Base-by-base conservation (phyloP, 164 flowering plant species). In the Sextonia rubra region DNA sequence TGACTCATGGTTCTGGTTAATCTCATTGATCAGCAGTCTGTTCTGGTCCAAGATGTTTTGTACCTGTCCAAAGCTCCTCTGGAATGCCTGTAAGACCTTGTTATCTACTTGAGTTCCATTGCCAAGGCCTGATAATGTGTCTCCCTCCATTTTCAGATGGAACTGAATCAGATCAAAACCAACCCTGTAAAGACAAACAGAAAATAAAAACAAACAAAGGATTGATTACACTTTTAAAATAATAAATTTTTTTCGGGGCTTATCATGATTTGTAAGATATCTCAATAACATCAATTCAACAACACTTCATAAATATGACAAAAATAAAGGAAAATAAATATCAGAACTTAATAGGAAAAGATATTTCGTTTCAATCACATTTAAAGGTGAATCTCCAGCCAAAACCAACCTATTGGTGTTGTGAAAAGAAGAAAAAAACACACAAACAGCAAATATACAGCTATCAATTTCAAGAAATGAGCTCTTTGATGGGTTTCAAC, bases 1-100 rank as follows among this genome's bases (percentile, higher is more conserved):
- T 1, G 93, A 90, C 72, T 90, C 93, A 49, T 92, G 97, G 71
- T 92, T 92, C 75, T 90, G 95, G 76, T 90, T 92, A 48, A 92
- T 92, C 81, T 92, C 96, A 68, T 85, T 83, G 83, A 92, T 92
- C 60, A 92, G 78, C 79, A 92, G 60, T 80, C 94, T 85, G 82
- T 92, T 64, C 69, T 71, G 68, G 56, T 64, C 73, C 30, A 72
- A 72, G 60, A 72, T 65, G 69, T 72, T 64, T 29, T 72, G 75
- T 11, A 65, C 75, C 47, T 72, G 75, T 12, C 27, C 75, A 56
- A 72, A 72, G 71, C 79, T 88, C 81, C 85, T 89, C 78, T 89
- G 92, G 68, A 88, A 86, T 69, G 85, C 82, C 67, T 88, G 90
- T 61, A 90, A 71, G 22, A 88, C 82, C 77, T 86, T 92, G 71